These are phyloP conservation scores for Russula virescens DNA, from an alignment of 768 basidiomycete genomes.

Conservation along the genomic window DNA sequence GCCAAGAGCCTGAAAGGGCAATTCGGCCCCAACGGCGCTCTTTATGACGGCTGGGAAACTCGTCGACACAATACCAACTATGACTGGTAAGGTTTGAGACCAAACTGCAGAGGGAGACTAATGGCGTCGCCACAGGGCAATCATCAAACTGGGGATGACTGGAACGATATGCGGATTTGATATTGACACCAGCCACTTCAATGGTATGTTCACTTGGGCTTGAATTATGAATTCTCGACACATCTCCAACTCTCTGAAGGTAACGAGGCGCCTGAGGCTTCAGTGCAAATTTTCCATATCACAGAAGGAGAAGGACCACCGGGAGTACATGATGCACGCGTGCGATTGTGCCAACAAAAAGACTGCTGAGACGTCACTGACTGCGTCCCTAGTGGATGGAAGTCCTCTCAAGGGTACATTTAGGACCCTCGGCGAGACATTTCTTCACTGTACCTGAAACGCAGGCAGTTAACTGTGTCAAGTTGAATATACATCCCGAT, in stretches of 20 bases:
- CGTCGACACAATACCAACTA: slow-evolving; percentile 80
- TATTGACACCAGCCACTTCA: slow-evolving; percentile 93
- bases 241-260: slow-evolving; percentile 39
- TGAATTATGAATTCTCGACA: background rate
- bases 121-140: slow-evolving; percentile 53
- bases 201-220: slow-evolving; percentile 43
- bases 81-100: slow-evolving; percentile 63
- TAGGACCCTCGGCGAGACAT: slow-evolving; percentile 85
- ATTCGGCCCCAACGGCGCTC: slow-evolving; percentile 91
- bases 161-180: slow-evolving; percentile 78
- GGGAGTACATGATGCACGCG: slow-evolving; percentile 45
- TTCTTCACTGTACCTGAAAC: slow-evolving; percentile 69
- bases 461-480: slow-evolving; percentile 64
- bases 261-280: slow-evolving; percentile 81
- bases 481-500: slow-evolving; percentile 93
- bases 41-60: slow-evolving; percentile 93
- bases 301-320: slow-evolving; percentile 38
- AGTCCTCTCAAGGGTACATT: slow-evolving; percentile 64
- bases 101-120: background rate
- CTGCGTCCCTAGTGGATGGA: slow-evolving; percentile 59
- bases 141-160: slow-evolving; percentile 79
- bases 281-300: slow-evolving; percentile 55
- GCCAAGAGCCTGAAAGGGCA: slow-evolving; percentile 89
- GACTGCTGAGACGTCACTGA: background rate
- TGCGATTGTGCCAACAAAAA: slow-evolving; percentile 32